These are phyloP conservation scores for Pezicula radicicola DNA, from an alignment of 2,329 filamentous ascomycete species.

Conservation along the genomic window DNA sequence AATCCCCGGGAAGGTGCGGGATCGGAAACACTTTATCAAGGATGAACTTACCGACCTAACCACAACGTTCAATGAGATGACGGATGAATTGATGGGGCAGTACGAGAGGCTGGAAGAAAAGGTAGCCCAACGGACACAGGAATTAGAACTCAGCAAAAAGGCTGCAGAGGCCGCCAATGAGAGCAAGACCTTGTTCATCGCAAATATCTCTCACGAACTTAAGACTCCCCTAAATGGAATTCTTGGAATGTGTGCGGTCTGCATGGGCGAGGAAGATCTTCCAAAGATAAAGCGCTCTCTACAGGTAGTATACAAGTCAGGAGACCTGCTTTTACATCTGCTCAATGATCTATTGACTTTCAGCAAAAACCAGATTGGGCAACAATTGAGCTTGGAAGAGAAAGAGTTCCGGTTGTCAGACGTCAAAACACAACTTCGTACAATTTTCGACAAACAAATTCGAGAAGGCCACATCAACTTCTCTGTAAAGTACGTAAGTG, in stretches of 20 bases:
- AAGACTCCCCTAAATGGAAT: slow-evolving; percentile 96
- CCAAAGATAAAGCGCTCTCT: slow-evolving; percentile 76
- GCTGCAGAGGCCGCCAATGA: slow-evolving; percentile 93
- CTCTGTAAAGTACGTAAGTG: slow-evolving; percentile 65
- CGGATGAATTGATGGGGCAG: slow-evolving; percentile 82
- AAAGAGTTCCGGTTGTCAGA: slow-evolving; percentile 84
- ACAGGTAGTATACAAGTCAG: slow-evolving; percentile 85
- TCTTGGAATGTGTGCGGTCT: slow-evolving; percentile 88
- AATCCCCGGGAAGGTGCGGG: slow-evolving; percentile 79
- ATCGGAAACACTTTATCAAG: slow-evolving; percentile 70
- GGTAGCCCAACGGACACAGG: slow-evolving; percentile 76
- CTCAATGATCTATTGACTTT: slow-evolving; percentile 89
- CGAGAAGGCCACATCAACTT: slow-evolving; percentile 76
- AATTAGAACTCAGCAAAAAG: slow-evolving; percentile 86
- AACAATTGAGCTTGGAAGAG: slow-evolving; percentile 77
- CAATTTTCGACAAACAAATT: slow-evolving; percentile 89
- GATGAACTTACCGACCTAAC: slow-evolving; percentile 86
- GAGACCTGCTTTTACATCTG: slow-evolving; percentile 78
- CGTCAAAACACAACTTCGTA: slow-evolving; percentile 75
- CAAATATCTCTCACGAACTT: slow-evolving; percentile 84
- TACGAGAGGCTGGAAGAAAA: slow-evolving; percentile 82
- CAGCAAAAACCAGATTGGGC: slow-evolving; percentile 91
- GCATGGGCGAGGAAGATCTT: slow-evolving; percentile 86
- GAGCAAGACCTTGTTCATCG: slow-evolving; percentile 96
- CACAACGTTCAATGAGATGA: slow-evolving; percentile 89